phyloP scores from a whole-genome alignment of 768 basidiomycete genomes.

The Inosperma sp. region DNA sequence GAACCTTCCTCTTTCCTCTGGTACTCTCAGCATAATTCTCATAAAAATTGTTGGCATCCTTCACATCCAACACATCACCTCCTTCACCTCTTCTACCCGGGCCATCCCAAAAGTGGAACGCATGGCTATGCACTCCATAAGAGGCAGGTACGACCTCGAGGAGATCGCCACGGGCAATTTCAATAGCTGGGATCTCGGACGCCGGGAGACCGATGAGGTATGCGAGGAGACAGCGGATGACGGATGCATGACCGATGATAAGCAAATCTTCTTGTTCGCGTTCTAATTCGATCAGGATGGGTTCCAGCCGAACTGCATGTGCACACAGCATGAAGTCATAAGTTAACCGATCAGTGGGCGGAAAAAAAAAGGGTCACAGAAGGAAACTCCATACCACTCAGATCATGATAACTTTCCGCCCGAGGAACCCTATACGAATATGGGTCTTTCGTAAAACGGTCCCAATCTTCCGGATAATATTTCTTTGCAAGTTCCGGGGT shows the following conservation, averaged over 20 bases:
- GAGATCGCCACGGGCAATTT: constrained; percentile 94
- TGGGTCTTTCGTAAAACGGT: constrained; percentile 86
- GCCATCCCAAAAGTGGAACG: constrained; percentile 91
- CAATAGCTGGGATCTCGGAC: constrained; percentile 95
- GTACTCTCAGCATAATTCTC: constrained; percentile 84
- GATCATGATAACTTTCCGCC: constrained; percentile 96
- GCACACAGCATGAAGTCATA: background rate
- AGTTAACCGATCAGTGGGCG: too few species aligned
- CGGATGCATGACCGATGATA: constrained; percentile 95
- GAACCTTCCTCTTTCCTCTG: constrained; percentile 50
- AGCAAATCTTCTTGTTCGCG: constrained; percentile 90
- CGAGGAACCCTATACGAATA: constrained; percentile 89
- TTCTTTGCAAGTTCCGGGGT: constrained; percentile 85
- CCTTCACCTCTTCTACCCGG: constrained; percentile 52
- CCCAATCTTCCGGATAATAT: constrained; percentile 93
- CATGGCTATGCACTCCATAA: constrained; percentile 86
- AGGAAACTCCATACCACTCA: constrained; percentile 53
- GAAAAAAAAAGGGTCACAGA: background rate
- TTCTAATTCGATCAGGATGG: constrained; percentile 88
- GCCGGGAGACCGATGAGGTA: constrained; percentile 93
- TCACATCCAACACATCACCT: constrained; percentile 27
- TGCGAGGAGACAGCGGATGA: constrained; percentile 92
- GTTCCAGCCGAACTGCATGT: constrained; percentile 92
- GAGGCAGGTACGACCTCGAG: constrained; percentile 87
- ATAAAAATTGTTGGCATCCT: constrained; percentile 77